A percentile compares a stretch with the other conserved stretches of the same genome.
Evolutionary conservation across 495 filamentous ascomycete species (phyloP).

Genomic region (Paragyromitra xinjiangensis): DNA sequence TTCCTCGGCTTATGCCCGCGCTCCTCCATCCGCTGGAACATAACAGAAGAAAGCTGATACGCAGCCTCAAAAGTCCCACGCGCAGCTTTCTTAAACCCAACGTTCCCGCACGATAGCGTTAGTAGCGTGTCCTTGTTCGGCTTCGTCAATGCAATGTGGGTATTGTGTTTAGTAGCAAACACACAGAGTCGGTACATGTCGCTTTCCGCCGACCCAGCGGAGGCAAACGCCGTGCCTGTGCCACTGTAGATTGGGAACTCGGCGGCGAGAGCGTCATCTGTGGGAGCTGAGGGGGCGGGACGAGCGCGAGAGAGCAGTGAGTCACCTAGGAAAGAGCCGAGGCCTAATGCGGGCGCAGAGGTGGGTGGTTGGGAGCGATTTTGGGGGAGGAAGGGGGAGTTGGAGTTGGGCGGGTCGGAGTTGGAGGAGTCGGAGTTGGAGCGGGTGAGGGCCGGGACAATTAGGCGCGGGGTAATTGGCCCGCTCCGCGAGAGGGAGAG

Average conservation of each 20-base stretch:
- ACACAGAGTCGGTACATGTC: conserved; percentile 86
- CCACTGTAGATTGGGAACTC: conserved; percentile 36
- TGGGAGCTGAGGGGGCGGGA: conserved; percentile 1
- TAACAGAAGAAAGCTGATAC: conserved; percentile 82
- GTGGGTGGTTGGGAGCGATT: conserved; percentile 11
- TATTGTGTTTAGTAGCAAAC: conserved; percentile 88
- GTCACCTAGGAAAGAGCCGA: conserved; percentile 13
- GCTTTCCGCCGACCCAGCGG: conserved; percentile 1
- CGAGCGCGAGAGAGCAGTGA: conserved; percentile 1
- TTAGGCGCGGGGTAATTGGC: background rate
- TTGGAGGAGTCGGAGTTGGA: conserved; percentile 34
- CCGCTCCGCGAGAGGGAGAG: background rate
- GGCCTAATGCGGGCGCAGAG: conserved; percentile 1
- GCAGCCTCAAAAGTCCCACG: conserved; percentile 90
- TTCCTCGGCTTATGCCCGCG: conserved; percentile 58
- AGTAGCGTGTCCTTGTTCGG: conserved; percentile 80
- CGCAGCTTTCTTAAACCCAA: conserved; percentile 82
- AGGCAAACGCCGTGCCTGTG: background rate
- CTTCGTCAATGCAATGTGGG: conserved; percentile 83
- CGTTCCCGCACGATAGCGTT: conserved; percentile 77
- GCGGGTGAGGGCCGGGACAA: conserved; percentile 1
- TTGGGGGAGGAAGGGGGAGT: conserved; percentile 10
- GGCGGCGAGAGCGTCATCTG: conserved; percentile 15
- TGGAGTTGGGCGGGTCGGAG: conserved; percentile 3
- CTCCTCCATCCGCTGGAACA: conserved; percentile 80